Evolutionary conservation across 2,329 filamentous ascomycete genomes (phyloP).

Genomic region (Hymenoscyphus albidus): DNA sequence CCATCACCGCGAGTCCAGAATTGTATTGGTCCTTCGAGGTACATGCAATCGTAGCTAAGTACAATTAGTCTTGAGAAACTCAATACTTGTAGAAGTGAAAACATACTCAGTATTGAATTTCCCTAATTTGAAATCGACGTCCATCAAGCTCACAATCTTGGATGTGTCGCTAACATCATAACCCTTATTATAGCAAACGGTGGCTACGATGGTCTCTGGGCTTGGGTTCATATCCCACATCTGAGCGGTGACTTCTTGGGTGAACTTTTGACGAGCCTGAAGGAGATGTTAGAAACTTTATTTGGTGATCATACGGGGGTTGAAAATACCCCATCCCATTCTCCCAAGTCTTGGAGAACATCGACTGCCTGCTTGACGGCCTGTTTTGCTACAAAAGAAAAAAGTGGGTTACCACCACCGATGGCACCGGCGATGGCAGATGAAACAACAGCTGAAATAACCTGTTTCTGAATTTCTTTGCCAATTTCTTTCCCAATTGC

Average conservation of each 20-base stretch:
- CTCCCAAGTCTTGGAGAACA: neutral
- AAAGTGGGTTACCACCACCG: neutral
- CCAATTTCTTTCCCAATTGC: no score
- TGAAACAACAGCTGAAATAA: neutral
- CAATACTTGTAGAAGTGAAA: neutral
- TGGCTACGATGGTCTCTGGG: neutral
- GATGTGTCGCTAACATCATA: slow-evolving; percentile 1
- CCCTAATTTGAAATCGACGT: neutral
- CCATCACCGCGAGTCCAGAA: neutral
- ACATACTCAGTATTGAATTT: slow-evolving; percentile 6
- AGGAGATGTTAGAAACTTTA: neutral
- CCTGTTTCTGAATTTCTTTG: neutral
- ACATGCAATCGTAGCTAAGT: slow-evolving; percentile 7
- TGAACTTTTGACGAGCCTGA: slow-evolving; percentile 6
- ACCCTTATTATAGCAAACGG: slow-evolving; percentile 1
- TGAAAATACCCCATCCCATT: neutral
- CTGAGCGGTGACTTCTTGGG: slow-evolving; percentile 1
- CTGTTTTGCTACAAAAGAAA: neutral
- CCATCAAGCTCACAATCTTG: neutral
- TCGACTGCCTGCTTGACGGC: neutral
- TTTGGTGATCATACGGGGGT: neutral
- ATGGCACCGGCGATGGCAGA: neutral
- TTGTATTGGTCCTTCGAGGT: neutral
- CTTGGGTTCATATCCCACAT: slow-evolving; percentile 1
- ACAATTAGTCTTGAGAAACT: neutral